These are phyloP conservation scores for Zoysia pacifica DNA, from an alignment of 176 grass and related monocot species.

Conservation along the genomic window DNA sequence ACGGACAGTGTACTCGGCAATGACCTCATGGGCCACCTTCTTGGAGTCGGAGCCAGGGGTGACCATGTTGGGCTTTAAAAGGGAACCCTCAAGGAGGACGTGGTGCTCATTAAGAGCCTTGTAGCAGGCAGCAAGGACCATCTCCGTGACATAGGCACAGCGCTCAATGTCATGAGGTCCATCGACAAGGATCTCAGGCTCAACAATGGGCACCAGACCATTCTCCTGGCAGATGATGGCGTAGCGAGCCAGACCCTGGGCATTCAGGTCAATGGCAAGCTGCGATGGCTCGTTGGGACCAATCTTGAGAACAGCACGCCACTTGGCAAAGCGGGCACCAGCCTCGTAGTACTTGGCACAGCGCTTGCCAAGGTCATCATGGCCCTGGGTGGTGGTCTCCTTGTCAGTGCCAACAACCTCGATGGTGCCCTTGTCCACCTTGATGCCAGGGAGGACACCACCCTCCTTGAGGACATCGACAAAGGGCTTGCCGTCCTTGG, in stretches of 20 bases:
- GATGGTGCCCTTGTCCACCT: constrained; percentile 87
- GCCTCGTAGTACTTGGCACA: constrained; percentile 87
- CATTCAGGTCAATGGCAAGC: constrained; percentile 77
- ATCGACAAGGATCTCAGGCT: constrained; percentile 88
- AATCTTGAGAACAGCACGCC: constrained; percentile 89
- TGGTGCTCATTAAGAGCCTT: constrained; percentile 86
- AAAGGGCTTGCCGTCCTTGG: constrained; percentile 81
- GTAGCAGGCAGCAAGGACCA: constrained; percentile 83
- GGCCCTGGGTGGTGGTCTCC: constrained; percentile 93
- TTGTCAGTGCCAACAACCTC: constrained; percentile 67
- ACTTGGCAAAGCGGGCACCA: constrained; percentile 89
- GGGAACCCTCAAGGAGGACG: constrained; percentile 78
- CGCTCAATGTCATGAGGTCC: constrained; percentile 75
- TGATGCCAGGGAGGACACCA: constrained; percentile 72
- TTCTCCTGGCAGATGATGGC: constrained; percentile 97
- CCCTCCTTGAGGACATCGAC: constrained; percentile 70
- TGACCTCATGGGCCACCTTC: constrained; percentile 80
- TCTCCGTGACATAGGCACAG: constrained; percentile 67
- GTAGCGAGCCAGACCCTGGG: constrained; percentile 78
- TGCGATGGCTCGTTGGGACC: constrained; percentile 71
- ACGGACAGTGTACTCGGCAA: constrained; percentile 79
- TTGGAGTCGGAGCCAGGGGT: constrained; percentile 78
- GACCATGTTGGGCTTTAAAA: constrained; percentile 95
- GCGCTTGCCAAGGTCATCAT: constrained; percentile 88
- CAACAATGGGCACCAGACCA: constrained; percentile 80